These are phyloP conservation scores for Nadsonia fulvescens DNA, from an alignment of 805 yeast genomes.

Conservation along the genomic window DNA sequence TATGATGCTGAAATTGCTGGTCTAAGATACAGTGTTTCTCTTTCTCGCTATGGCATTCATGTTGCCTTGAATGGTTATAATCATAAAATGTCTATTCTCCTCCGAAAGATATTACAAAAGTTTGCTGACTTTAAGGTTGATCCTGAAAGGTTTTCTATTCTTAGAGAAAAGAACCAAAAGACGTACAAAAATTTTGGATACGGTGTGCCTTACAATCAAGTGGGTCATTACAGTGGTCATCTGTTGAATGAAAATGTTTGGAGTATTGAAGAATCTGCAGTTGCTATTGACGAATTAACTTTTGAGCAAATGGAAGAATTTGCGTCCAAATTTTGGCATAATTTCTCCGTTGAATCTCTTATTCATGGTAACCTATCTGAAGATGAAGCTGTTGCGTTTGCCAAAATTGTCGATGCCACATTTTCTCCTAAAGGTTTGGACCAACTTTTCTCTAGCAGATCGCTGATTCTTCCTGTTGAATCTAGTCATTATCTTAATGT, in stretches of 20 bases:
- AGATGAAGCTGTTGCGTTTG: slow-evolving; percentile 34
- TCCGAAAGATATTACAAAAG: slow-evolving; percentile 40
- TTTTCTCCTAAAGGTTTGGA: slow-evolving; percentile 25
- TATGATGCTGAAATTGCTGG: slow-evolving; percentile 81
- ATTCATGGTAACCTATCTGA: slow-evolving; percentile 55
- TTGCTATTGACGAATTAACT: slow-evolving; percentile 26
- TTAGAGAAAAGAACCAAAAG: slow-evolving; percentile 46
- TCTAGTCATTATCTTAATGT: slow-evolving; percentile 10
- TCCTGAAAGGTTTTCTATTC: slow-evolving; percentile 42
- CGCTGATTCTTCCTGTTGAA: slow-evolving; percentile 19
- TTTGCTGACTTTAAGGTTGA: slow-evolving; percentile 32
- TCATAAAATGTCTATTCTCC: slow-evolving; percentile 52
- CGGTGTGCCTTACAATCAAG: slow-evolving; percentile 63
- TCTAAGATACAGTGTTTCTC: slow-evolving; percentile 35
- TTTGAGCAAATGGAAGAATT: slow-evolving; percentile 34
- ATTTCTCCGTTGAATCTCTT: slow-evolving; percentile 51
- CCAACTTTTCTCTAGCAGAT: slow-evolving; percentile 27
- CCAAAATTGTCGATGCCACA: slow-evolving; percentile 24
- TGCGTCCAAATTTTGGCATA: slow-evolving; percentile 34
- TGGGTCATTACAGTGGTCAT: slow-evolving; percentile 41
- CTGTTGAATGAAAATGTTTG: slow-evolving; percentile 60
- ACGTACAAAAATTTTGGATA: slow-evolving; percentile 51
- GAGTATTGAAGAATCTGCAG: slow-evolving; percentile 41
- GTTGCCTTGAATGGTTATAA: slow-evolving; percentile 63
- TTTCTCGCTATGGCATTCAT: slow-evolving; percentile 53